phyloP scores from a whole-genome alignment of 2,329 filamentous ascomycete species.

The Fusarium sp. region DNA sequence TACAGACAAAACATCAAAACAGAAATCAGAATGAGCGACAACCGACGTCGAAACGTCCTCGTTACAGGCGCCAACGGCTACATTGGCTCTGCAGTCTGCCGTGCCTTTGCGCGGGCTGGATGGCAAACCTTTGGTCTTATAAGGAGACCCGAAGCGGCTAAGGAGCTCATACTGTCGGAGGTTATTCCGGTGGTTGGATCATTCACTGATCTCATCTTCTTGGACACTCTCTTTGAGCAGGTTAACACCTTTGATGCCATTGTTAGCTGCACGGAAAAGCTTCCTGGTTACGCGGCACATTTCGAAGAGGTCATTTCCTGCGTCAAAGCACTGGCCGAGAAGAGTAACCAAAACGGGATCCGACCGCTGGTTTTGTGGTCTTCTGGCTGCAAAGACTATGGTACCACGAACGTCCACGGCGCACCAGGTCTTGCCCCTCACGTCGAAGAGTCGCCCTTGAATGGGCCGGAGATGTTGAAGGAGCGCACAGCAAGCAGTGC shows the following conservation, averaged over 20 bases:
- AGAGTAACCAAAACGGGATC: conserved; percentile 52
- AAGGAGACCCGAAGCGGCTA: conserved; percentile 52
- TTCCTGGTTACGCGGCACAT: conserved; percentile 58
- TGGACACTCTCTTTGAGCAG: conserved; percentile 46
- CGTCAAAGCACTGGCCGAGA: conserved; percentile 52
- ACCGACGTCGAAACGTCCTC: conserved; percentile 51
- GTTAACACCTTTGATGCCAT: conserved; percentile 58
- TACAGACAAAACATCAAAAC: background rate
- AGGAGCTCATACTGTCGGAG: conserved; percentile 54
- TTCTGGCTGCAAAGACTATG: conserved; percentile 68
- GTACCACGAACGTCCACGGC: conserved; percentile 54
- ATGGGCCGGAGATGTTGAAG: conserved; percentile 46
- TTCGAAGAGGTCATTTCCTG: conserved; percentile 56
- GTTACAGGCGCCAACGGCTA: conserved; percentile 66
- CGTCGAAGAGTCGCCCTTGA: conserved; percentile 59
- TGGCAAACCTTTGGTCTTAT: conserved; percentile 63
- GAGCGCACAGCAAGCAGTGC: conserved; percentile 53
- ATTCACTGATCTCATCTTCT: conserved; percentile 52
- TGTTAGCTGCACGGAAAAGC: conserved; percentile 60
- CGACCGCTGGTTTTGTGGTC: conserved; percentile 62
- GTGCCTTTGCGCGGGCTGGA: conserved; percentile 62
- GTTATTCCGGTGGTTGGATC: conserved; percentile 60
- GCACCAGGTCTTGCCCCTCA: conserved; percentile 57
- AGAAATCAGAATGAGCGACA: conserved; percentile 13
- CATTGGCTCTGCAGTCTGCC: conserved; percentile 62